Evolutionary conservation across 169 alveolate genomes (phyloP).

Genomic region (Eimeria maxima): DNA sequence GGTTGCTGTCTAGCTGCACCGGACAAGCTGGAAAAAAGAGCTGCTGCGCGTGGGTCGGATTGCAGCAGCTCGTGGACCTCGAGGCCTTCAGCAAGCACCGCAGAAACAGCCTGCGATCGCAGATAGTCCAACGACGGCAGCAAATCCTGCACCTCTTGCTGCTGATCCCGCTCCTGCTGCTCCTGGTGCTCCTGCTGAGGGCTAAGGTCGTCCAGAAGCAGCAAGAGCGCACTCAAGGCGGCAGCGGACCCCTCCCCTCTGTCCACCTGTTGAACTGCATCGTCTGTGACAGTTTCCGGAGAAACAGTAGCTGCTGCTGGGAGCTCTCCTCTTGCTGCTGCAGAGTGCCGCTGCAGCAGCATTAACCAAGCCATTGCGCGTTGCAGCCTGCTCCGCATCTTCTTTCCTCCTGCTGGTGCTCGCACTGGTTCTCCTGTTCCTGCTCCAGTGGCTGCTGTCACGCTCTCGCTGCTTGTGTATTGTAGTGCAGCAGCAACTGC

Average conservation of each 20-base stretch:
- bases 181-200: not conserved
- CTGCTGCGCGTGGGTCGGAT: conserved; percentile 71
- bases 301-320: conserved; percentile 8
- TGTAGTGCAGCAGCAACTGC: conserved; percentile 57
- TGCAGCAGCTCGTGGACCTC: conserved; percentile 65
- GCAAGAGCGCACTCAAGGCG: conserved; percentile 72
- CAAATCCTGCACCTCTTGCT: conserved; percentile 4
- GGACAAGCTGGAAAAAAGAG: not conserved
- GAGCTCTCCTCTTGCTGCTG: conserved; percentile 62
- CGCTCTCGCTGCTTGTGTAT: conserved; percentile 26
- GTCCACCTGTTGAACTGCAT: not conserved
- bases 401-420: conserved; percentile 17
- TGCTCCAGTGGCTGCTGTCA: not conserved
- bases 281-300: not conserved
- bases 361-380: conserved; percentile 76
- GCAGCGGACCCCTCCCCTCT: conserved; percentile 79
- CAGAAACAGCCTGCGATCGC: conserved; percentile 68
- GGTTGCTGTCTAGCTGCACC: not conserved
- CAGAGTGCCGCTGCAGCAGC: conserved; percentile 77
- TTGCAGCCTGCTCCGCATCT: conserved; percentile 11
- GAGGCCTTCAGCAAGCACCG: conserved; percentile 61
- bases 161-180: conserved; percentile 11
- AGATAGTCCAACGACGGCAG: conserved; percentile 45
- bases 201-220: conserved; percentile 66
- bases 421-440: not conserved